These are phyloP conservation scores for Anisodus tanguticus DNA, from an alignment of 257 asterid species.

Conservation along the genomic window DNA sequence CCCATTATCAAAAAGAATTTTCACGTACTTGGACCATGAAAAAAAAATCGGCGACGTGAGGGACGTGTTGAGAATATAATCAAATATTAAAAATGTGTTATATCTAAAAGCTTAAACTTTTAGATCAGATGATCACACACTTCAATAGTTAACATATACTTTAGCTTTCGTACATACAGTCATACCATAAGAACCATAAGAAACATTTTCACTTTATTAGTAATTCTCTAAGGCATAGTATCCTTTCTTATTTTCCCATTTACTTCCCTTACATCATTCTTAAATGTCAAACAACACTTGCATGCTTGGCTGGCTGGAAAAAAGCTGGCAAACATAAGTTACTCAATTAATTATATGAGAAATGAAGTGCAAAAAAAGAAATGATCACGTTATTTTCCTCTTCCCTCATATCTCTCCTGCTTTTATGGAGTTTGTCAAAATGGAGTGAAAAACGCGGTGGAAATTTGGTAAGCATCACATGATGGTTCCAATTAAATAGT, in stretches of 20 bases:
- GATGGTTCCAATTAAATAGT: neutral
- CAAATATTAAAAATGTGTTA: too few species aligned
- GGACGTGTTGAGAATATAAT: too few species aligned
- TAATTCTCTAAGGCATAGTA: slow-evolving; percentile 36
- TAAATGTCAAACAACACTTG: neutral
- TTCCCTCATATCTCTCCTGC: neutral
- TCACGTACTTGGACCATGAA: too few species aligned
- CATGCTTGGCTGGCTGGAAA: neutral
- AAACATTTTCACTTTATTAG: slow-evolving; percentile 39
- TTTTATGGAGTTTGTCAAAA: slow-evolving; percentile 13
- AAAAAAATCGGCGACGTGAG: too few species aligned
- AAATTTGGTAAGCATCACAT: slow-evolving; percentile 9
- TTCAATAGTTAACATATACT: too few species aligned
- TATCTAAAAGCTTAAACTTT: too few species aligned
- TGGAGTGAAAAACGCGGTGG: neutral
- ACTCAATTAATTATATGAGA: neutral
- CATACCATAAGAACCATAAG: neutral
- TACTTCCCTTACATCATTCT: neutral
- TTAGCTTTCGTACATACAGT: too few species aligned
- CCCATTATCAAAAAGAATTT: too few species aligned
- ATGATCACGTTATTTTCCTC: neutral
- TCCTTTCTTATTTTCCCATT: slow-evolving; percentile 37
- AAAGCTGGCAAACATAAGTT: slow-evolving; percentile 8
- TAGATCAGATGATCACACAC: too few species aligned
- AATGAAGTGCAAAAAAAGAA: slow-evolving; percentile 4